Evolutionary conservation across 495 filamentous ascomycete genomes (phyloP).

Genomic region (Penicillium crystallinum): DNA sequence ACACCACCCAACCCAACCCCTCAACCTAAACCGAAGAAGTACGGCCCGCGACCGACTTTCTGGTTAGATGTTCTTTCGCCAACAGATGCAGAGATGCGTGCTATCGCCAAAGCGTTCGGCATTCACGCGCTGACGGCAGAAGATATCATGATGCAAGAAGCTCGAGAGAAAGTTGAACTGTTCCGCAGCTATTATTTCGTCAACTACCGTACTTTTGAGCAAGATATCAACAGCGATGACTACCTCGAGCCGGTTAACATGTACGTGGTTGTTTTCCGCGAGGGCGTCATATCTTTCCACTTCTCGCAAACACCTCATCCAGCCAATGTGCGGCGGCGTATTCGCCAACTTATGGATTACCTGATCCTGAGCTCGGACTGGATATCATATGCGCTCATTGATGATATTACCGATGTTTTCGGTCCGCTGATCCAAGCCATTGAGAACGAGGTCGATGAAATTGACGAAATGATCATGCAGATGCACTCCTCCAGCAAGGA

Average conservation of each 20-base stretch:
- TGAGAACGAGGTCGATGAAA: slow-evolving; percentile 83
- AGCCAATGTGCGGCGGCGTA: slow-evolving; percentile 87
- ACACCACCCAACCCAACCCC: slow-evolving; percentile 16
- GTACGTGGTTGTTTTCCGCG: slow-evolving; percentile 94
- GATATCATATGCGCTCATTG: slow-evolving; percentile 97
- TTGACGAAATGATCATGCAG: slow-evolving; percentile 74
- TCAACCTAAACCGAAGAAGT: slow-evolving; percentile 51
- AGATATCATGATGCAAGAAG: slow-evolving; percentile 96
- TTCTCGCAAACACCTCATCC: slow-evolving; percentile 90
- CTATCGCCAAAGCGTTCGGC: slow-evolving; percentile 84
- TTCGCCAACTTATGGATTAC: slow-evolving; percentile 92
- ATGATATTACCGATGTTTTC: slow-evolving; percentile 96
- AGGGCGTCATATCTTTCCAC: slow-evolving; percentile 93
- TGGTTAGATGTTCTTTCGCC: slow-evolving; percentile 92
- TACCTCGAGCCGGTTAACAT: slow-evolving; percentile 95
- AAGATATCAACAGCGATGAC: slow-evolving; percentile 79
- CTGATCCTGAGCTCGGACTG: slow-evolving; percentile 89
- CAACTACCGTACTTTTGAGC: slow-evolving; percentile 95
- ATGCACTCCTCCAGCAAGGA: slow-evolving; percentile 58
- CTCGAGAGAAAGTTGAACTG: slow-evolving; percentile 94
- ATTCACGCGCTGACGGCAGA: slow-evolving; percentile 94
- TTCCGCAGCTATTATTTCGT: slow-evolving; percentile 98
- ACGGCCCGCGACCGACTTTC: slow-evolving; percentile 86
- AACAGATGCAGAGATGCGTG: slow-evolving; percentile 87
- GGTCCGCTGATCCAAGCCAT: slow-evolving; percentile 85